Evolutionary conservation across 2,329 filamentous ascomycete species (phyloP), one percentile per base, ranked within the genome.

Genomic region (Albifimbria verrucaria): DNA sequence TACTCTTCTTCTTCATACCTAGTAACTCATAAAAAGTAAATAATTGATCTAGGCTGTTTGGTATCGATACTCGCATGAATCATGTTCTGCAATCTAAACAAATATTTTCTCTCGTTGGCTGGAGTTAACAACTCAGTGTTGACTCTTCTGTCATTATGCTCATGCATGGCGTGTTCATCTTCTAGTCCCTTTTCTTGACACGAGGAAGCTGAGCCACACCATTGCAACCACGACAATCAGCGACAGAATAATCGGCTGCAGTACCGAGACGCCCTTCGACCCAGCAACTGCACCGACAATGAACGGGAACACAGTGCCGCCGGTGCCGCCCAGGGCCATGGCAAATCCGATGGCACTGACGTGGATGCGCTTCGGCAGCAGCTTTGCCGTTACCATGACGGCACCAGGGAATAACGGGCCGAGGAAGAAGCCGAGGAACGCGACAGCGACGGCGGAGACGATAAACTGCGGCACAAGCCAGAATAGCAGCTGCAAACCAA

Each of bases 301-400:
- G 72, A 88, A 69, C 53, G 85, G 73, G 69, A 87, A 68, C 4
- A 83, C 65, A 0, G 86, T 86, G 2, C 85, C 87, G 0, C 89
- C 89, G 1, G 77, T 80, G 0, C 87, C 86, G 0, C 89, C 89
- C 64, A 91, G 81, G 0, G 88, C 87, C 46, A 87, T 84, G 1
- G 85, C 86, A 56, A 92, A 92, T 0, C 89, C 88, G 54, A 92
- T 88, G 0, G 84, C 82, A 6, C 80, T 82, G 7, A 91, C 87
- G 58, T 92, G 89, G 4, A 90, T 73, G 53, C 87, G 78, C 44
- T 79, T 78, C 0, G 89, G 89, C 0, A 92, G 75, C 3, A 92
- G 72, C 58, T 88, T 90, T 0, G 87, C 87, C 4, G 84, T 82
- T 2, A 85, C 79, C n/a, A 89, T 84, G 9, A 92, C 77, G 0